Conservation (phyloP, 2,329 filamentous ascomycete genomes). For the Penicillium sp. region DNA sequence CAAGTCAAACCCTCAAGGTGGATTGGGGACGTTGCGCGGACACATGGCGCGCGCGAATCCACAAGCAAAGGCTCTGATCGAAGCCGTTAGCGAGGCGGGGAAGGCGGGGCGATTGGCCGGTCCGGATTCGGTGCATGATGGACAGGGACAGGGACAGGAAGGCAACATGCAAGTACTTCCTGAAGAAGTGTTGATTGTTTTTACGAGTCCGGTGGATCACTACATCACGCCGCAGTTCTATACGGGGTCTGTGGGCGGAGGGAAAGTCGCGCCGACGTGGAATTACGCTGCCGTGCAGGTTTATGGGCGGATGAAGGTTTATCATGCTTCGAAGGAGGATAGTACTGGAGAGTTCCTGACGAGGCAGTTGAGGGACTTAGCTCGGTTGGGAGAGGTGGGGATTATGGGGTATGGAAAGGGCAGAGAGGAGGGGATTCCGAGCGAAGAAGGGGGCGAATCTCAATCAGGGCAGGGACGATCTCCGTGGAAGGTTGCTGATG, state of each 20-base stretch:
- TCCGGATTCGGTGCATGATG: neutral
- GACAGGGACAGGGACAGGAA: neutral
- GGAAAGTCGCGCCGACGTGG: conserved; percentile 73
- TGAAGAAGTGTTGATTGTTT: conserved; percentile 22
- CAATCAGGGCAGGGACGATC: neutral
- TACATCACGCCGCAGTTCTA: conserved; percentile 64
- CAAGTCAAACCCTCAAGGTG: too few species aligned
- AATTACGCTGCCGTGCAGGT: conserved; percentile 64
- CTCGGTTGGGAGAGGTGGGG: conserved; percentile 17
- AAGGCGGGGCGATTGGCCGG: neutral
- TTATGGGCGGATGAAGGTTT: conserved; percentile 21
- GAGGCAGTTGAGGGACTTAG: conserved; percentile 19
- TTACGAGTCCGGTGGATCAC: conserved; percentile 24
- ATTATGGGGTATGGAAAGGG: conserved; percentile 17
- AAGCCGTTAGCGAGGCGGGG: conserved; percentile 8
- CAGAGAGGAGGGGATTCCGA: too few species aligned
- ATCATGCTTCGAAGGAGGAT: conserved; percentile 7
- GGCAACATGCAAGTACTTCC: neutral
- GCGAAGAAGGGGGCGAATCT: neutral
- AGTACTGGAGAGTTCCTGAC: conserved; percentile 14
- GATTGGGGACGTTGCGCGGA: conserved; percentile 18
- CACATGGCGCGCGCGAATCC: conserved; percentile 27
- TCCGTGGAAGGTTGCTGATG: conserved; percentile 24
- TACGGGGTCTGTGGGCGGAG: conserved; percentile 62
- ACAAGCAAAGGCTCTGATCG: conserved; percentile 23